These are phyloP conservation scores for Melampsora americana DNA, from an alignment of 1,284 basidiomycete species.

Conservation along the genomic window DNA sequence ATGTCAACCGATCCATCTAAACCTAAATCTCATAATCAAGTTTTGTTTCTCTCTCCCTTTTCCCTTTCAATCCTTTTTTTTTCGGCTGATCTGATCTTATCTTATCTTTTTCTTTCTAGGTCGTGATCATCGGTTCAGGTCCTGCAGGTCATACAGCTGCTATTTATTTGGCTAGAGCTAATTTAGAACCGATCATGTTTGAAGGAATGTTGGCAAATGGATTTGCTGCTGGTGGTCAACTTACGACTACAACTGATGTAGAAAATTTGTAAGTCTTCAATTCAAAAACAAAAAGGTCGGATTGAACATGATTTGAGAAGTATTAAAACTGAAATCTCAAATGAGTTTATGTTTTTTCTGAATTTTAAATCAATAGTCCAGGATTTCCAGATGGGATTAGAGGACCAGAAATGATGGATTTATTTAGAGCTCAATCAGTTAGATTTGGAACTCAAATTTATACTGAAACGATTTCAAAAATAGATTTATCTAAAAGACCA, in stretches of 20 bases:
- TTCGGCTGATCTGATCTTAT: neutral
- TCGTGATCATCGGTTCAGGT: constrained; percentile 88
- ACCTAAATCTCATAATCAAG: too few species aligned
- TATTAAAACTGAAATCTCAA: too few species aligned
- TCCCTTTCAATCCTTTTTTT: too few species aligned
- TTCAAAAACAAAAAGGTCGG: too few species aligned
- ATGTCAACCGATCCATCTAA: too few species aligned
- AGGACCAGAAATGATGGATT: constrained; percentile 97
- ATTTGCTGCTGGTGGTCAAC: constrained; percentile 93
- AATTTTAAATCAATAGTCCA: too few species aligned
- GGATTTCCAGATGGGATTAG: constrained; percentile 96
- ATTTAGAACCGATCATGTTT: constrained; percentile 86
- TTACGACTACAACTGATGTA: constrained; percentile 80
- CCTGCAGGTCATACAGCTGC: constrained; percentile 73
- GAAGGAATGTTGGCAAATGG: constrained; percentile 99
- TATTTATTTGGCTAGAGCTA: constrained; percentile 93
- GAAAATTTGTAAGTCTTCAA: constrained; percentile 37
- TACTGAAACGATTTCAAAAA: constrained; percentile 92
- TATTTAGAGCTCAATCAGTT: constrained; percentile 63
- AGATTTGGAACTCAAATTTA: constrained; percentile 92
- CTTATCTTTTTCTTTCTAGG: constrained; percentile 39
- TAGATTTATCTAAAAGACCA: constrained; percentile 88
- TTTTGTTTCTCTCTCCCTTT: neutral
- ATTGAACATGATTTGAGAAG: too few species aligned
- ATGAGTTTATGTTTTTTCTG: neutral